These are phyloP conservation scores for Podospora fimiseda DNA, from an alignment of 495 filamentous ascomycete species.

Conservation along the genomic window DNA sequence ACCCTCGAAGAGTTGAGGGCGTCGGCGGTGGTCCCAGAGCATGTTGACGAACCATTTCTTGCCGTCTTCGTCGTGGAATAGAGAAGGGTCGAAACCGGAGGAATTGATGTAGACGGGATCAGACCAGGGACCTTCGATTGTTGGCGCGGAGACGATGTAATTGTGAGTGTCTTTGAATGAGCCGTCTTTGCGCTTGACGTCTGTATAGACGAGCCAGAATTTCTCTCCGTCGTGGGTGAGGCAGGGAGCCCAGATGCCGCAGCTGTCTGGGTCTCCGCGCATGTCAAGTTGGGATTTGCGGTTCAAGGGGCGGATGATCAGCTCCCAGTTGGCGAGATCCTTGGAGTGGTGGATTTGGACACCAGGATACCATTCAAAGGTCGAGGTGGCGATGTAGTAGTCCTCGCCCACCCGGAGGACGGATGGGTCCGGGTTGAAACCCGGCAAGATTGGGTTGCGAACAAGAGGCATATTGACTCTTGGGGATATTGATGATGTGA, in stretches of 20 bases:
- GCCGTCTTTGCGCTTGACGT: constrained; percentile 52
- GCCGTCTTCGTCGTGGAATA: constrained; percentile 54
- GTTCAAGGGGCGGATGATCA: constrained; percentile 53
- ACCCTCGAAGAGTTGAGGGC: constrained; percentile 39
- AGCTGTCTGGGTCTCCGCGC: constrained; percentile 50
- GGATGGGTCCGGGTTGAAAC: constrained; percentile 59
- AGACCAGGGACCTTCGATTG: constrained; percentile 49
- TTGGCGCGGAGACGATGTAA: constrained; percentile 43
- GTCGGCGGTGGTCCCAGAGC: constrained; percentile 45
- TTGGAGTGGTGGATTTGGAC: constrained; percentile 53
- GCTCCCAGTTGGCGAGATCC: constrained; percentile 53
- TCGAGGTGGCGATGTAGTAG: constrained; percentile 59
- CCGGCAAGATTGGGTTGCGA: constrained; percentile 56
- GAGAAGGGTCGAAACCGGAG: constrained; percentile 51
- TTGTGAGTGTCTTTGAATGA: constrained; percentile 51
- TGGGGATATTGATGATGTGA: background rate
- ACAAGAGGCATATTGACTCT: constrained; percentile 37
- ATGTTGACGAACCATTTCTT: constrained; percentile 53
- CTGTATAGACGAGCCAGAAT: constrained; percentile 53
- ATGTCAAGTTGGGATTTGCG: constrained; percentile 57
- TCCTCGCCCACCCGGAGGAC: constrained; percentile 50
- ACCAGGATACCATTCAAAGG: constrained; percentile 58
- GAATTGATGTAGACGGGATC: constrained; percentile 50
- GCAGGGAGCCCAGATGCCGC: constrained; percentile 60
- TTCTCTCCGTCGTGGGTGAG: constrained; percentile 51